Evolutionary conservation across 768 basidiomycete genomes (phyloP), one percentile per base, ranked within the genome.

Genomic region (Lentinula sp.): DNA sequence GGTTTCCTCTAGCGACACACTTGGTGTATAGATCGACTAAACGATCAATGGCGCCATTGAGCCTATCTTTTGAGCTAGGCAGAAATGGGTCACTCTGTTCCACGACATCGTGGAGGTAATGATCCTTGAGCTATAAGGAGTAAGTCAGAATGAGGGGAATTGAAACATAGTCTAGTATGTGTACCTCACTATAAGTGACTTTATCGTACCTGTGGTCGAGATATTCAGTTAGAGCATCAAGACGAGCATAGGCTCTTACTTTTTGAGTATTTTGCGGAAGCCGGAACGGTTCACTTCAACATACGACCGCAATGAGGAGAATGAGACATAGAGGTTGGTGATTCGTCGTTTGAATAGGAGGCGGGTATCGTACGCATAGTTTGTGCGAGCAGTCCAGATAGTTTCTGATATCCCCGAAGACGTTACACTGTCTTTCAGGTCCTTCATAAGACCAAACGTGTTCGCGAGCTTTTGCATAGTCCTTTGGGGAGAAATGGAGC

Each of bases 221-320:
- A 57, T 57, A 61, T 64, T 7, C 59, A 54, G 59, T 63, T 59
- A 60, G 21, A 46, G 53, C 6, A 31, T 46, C 34, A 23, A 35
- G 37, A 43, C 42, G 37, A 40, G 60, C 6, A 48, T 49, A 59
- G 54, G n/a, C 34, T 72, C 85, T 61, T 70, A 94, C 89, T 98
- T 98, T 75, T 98, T 98, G 69, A 95, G 71, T 40, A 96, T 95
- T 79, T 98, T 98, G 66, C 93, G 84, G 75, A 98, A 93, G 1
- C 95, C 96, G 0, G 93, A 90, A 70, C 92, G 83, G 71, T 98
- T 98, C 61, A 97, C 76, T 67, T 98, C 93, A 60, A 93, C 85
- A 65, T 93, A 99, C 5, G 93, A 89, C 70, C 81, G 84, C 60
- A 98, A 80, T 32, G 87, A 85, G 13, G 86, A 87, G 50, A 88